phyloP scores from a whole-genome alignment of 1,139 yeast genomes.

The Scheffersomyces parashehatae region DNA sequence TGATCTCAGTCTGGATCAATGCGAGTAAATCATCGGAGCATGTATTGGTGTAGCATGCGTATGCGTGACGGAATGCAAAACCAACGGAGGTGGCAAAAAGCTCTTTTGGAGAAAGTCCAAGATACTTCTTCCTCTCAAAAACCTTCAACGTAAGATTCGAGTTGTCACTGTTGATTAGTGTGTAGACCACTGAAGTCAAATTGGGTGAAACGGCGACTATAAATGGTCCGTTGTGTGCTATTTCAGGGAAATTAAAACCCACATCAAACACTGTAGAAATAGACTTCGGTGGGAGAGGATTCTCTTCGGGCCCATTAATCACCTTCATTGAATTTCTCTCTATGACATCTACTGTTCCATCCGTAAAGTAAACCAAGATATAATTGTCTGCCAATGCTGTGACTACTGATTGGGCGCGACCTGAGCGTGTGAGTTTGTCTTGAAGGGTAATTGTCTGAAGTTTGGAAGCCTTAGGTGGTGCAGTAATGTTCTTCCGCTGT shows the following conservation, averaged over 20 bases:
- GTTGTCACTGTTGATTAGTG: conserved; percentile 19
- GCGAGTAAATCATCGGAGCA: conserved; percentile 69
- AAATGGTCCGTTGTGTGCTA: conserved; percentile 27
- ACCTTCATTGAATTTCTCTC: conserved; percentile 34
- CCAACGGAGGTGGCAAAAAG: conserved; percentile 53
- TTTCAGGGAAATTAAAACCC: conserved; percentile 52
- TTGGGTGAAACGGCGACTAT: conserved; percentile 59
- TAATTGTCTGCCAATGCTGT: conserved; percentile 25
- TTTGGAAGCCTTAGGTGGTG: conserved; percentile 5
- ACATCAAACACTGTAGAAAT: conserved; percentile 54
- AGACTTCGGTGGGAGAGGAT: conserved; percentile 23
- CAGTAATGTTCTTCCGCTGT: conserved; percentile 20
- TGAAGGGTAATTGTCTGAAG: conserved; percentile 19
- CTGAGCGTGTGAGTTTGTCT: conserved; percentile 24
- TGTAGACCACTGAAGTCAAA: conserved; percentile 49
- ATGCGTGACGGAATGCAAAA: conserved; percentile 64
- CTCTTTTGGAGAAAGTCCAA: conserved; percentile 27
- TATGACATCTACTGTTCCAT: conserved; percentile 46
- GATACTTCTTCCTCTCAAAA: conserved; percentile 22
- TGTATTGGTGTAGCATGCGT: conserved; percentile 63
- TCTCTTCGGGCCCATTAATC: conserved; percentile 11
- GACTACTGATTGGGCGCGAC: conserved; percentile 21
- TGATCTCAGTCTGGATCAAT: conserved; percentile 49
- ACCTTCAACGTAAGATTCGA: conserved; percentile 28
- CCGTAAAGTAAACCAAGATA: conserved; percentile 30